Evolutionary conservation across 2,329 filamentous ascomycete species (phyloP).

Genomic region (Amylocarpus encephaloides): DNA sequence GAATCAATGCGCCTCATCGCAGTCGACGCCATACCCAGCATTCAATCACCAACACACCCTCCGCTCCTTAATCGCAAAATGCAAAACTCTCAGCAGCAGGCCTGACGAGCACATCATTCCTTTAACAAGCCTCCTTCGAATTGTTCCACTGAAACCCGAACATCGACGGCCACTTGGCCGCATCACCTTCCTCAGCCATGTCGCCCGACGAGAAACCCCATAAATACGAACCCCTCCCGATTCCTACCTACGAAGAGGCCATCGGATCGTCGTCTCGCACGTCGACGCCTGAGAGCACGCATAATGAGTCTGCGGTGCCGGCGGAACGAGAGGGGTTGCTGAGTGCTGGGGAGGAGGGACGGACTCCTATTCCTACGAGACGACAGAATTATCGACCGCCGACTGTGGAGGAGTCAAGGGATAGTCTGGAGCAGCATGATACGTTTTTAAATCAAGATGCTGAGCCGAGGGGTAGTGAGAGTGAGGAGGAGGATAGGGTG

Average conservation of each 20-base stretch:
- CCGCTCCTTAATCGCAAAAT: slow-evolving; percentile 20
- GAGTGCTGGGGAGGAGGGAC: slow-evolving; percentile 39
- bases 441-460: slow-evolving; percentile 47
- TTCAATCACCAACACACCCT: slow-evolving; percentile 7
- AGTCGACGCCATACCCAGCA: slow-evolving; percentile 6
- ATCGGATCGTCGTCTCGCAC: slow-evolving; percentile 54
- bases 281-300: slow-evolving; percentile 55
- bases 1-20: slow-evolving; percentile 9
- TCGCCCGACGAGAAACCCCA: slow-evolving; percentile 47
- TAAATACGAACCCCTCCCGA: slow-evolving; percentile 49
- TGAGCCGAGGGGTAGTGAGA: slow-evolving; percentile 42
- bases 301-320: slow-evolving; percentile 57
- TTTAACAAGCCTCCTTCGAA: background rate
- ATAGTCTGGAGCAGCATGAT: slow-evolving; percentile 28
- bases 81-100: slow-evolving; percentile 24
- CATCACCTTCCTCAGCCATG: slow-evolving; percentile 20
- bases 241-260: slow-evolving; percentile 81
- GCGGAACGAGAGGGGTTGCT: slow-evolving; percentile 74
- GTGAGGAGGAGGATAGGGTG: slow-evolving; percentile 54
- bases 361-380: slow-evolving; percentile 36
- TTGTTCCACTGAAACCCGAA: background rate
- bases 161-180: slow-evolving; percentile 1
- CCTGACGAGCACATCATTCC: slow-evolving; percentile 16
- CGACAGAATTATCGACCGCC: slow-evolving; percentile 65
- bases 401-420: slow-evolving; percentile 60